A percentile compares a stretch with the other conserved stretches of the same genome.
Evolutionary conservation across 1,284 basidiomycete species (phyloP).

Genomic region (Retiboletus flavoniger): DNA sequence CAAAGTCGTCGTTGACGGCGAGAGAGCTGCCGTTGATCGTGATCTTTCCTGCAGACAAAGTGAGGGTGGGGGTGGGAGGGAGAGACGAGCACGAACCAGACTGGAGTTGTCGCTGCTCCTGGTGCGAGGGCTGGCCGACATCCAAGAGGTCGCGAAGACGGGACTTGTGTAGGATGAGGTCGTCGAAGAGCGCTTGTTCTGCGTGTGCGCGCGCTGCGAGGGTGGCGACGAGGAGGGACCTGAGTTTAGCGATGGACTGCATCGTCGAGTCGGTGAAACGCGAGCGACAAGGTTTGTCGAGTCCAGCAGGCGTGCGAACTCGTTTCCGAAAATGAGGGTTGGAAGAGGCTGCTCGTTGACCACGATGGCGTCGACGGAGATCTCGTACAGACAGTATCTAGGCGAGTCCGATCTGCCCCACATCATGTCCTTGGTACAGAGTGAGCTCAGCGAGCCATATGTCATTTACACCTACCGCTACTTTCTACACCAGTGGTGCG

Average conservation of each 20-base stretch:
- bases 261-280: conserved; percentile 26
- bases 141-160: conserved; percentile 62
- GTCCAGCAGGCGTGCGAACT: conserved; percentile 9
- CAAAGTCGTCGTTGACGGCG: conserved; percentile 70
- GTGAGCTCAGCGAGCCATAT: conserved; percentile 93
- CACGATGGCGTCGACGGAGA: conserved; percentile 44
- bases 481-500: conserved; percentile 91
- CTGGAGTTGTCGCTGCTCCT: conserved; percentile 71
- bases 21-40: conserved; percentile 57
- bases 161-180: conserved; percentile 63
- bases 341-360: not conserved
- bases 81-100: conserved; percentile 49
- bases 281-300: not conserved
- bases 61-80: conserved; percentile 11
- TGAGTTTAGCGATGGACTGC: conserved; percentile 46
- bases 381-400: conserved; percentile 69
- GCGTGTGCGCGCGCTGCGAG: conserved; percentile 46
- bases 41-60: conserved; percentile 52
- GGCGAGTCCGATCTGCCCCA: conserved; percentile 78
- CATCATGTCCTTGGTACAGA: conserved; percentile 86
- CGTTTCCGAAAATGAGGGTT: too few relatives aligned
- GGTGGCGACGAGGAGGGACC: conserved; percentile 41
- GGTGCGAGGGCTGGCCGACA: conserved; percentile 55
- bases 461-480: conserved; percentile 93
- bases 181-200: conserved; percentile 74